Conservation (phyloP, 1,284 basidiomycete genomes). For the Leccinum pachyderme region DNA sequence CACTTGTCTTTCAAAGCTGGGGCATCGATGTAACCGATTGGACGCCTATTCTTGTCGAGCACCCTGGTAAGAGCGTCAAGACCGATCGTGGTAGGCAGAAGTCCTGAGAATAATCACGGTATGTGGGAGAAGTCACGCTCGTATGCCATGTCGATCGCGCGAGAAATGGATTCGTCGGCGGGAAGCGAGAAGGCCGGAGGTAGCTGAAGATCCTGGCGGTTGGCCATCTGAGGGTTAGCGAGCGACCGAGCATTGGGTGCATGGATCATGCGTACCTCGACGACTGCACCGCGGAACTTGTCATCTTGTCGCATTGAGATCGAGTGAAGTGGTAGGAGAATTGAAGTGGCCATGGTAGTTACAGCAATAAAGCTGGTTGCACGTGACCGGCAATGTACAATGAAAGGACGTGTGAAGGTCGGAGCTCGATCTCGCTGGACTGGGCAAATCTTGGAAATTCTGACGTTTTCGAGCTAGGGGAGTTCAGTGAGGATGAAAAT, state of each 20-base stretch:
- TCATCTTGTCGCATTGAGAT: slow-evolving; percentile 34
- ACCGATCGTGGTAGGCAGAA: background rate
- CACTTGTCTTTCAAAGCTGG: slow-evolving; percentile 71
- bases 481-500: too few relatives aligned
- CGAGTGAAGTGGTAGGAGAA: slow-evolving; percentile 4
- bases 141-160: slow-evolving; percentile 82
- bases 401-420: too few relatives aligned
- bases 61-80: slow-evolving; percentile 50
- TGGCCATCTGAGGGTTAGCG: background rate
- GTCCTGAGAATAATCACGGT: slow-evolving; percentile 55
- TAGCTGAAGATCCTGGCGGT: slow-evolving; percentile 78
- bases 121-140: slow-evolving; percentile 90
- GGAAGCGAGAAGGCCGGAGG: slow-evolving; percentile 87
- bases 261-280: slow-evolving; percentile 55
- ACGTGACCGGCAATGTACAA: background rate
- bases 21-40: slow-evolving; percentile 82
- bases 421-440: too few relatives aligned
- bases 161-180: slow-evolving; percentile 63
- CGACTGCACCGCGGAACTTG: slow-evolving; percentile 78
- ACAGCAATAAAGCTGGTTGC: background rate
- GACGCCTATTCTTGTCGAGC: slow-evolving; percentile 66
- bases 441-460: too few relatives aligned
- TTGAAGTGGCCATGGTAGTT: background rate
- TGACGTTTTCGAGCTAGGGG: too few relatives aligned
- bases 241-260: slow-evolving; percentile 1